These are phyloP conservation scores for Didymellaceae sp. DNA, from an alignment of 2,329 filamentous ascomycete genomes.

Conservation along the genomic window DNA sequence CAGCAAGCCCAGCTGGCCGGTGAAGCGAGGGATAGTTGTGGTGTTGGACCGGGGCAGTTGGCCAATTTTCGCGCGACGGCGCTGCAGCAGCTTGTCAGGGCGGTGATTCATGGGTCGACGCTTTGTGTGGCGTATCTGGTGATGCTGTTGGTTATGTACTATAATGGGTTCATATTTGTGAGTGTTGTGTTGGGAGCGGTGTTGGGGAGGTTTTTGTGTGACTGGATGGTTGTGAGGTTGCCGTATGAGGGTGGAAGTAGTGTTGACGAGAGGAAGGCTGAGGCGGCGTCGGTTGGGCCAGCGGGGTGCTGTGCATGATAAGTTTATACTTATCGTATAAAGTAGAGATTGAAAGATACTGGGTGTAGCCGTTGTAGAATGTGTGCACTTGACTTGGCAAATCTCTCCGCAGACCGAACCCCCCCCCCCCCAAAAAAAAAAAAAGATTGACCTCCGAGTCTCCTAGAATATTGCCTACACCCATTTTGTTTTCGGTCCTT, in stretches of 20 bases:
- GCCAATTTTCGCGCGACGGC: conserved; percentile 61
- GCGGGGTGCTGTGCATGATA: conserved; percentile 33
- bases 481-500: too few relatives aligned
- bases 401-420: too few relatives aligned
- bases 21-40: conserved; percentile 31
- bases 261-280: conserved; percentile 30
- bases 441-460: too few relatives aligned
- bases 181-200: conserved; percentile 80
- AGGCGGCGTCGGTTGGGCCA: conserved; percentile 33
- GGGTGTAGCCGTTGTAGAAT: too few relatives aligned
- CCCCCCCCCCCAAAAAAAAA: too few relatives aligned
- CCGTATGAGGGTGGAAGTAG: conserved; percentile 30
- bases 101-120: conserved; percentile 71
- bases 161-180: conserved; percentile 76
- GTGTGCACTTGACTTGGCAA: too few relatives aligned
- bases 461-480: too few relatives aligned
- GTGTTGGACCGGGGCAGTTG: too few relatives aligned
- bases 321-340: neutral
- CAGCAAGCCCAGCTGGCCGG: conserved; percentile 30
- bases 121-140: conserved; percentile 80
- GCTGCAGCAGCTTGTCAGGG: conserved; percentile 70
- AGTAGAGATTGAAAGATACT: too few relatives aligned
- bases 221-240: conserved; percentile 60
- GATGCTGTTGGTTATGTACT: conserved; percentile 75
- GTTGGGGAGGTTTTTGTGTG: conserved; percentile 74